Base-by-base conservation (phyloP, 495 filamentous ascomycete species). In the Extremus antarcticus region DNA sequence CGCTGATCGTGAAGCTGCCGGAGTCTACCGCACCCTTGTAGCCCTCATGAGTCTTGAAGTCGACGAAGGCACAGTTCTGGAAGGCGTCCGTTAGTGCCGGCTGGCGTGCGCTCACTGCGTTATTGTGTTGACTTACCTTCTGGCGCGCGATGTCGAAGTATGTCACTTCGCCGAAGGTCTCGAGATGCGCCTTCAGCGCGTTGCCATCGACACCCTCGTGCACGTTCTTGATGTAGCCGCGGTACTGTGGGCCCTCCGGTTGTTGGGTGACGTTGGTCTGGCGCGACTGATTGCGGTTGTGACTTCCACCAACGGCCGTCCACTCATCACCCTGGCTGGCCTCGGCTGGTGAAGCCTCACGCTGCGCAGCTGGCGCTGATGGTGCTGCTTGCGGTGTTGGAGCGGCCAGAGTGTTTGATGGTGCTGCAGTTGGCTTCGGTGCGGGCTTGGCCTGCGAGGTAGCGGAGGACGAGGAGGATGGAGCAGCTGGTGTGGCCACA, bases 31-130 rank as follows among this genome's bases (percentile, higher is more conserved):
- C 92, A 56, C 86, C 84, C 60, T 82, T 74, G 67, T 91, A 96
- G 20, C 79, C 88, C 46, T 87, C 76, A 46, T 78, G 63, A 39
- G 85, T 86, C 61, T 80, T 82, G 66, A 94, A 98, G 65, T 98
- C 94, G 57, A 95, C 86, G 66, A 95, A 95, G 24, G 92, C 94
- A 65, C 89, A 95, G 74, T 90, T 96, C 94, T 96, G 62, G 29
- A 4, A 20, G 19, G 7, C 3, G 7, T 47, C 3, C 38, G 7
- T 49, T 53, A 35, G 51, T 41, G 20, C 16, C n/a, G n/a, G n/a
- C n/a, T n/a, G n/a, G n/a, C n/a, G n/a, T n/a, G n/a, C n/a, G n/a
- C n/a, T n/a, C n/a, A n/a, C n/a, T n/a, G n/a, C n/a, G n/a, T n/a
- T n/a, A n/a, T n/a, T n/a, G n/a, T n/a, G 24, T 53, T 25, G 48